Base-by-base conservation (phyloP, 768 basidiomycete genomes). In the Tulasnella calospora region DNA sequence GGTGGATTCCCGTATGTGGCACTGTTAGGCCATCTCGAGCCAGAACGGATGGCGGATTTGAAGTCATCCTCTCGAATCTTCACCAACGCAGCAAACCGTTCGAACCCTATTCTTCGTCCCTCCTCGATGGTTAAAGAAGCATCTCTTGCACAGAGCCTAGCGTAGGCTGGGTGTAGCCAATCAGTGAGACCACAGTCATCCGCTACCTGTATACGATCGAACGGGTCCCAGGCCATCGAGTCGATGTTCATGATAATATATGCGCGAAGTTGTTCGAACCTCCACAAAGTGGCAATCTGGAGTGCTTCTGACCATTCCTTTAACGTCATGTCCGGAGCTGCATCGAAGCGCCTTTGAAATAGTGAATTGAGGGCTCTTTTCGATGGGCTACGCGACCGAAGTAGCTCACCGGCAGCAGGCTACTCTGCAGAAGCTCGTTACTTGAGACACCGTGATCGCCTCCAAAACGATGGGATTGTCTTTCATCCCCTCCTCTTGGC, bases 241-340 rank as follows among this genome's bases (percentile, higher is more conserved):
- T 75, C 55, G 6, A 78, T n/a, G 17, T 19, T 19, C 27, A 15
- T 33, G 15, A 72, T 47, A n/a, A 44, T 38, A n/a, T 71, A 46
- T 21, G 71, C 19, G 23, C 77, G 77, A 19, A 71, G 10, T 40
- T 33, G 27, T 33, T 30, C 19, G 77, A 71, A 73, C 23, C 38
- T 38, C 77, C 77, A 78, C 19, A 40, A n/a, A n/a, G 77, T 72
- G 36, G 77, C 77, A 23, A 78, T 44, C 30, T 78, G 69, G 40
- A 78, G 33, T 23, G 55, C 71, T 7, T 33, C 41, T 27, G n/a
- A 41, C 77, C 67, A 78, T 33, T 78, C 27, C 10, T 40, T 41
- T 6, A 44, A 3, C 12, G 71, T 3, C 17, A 78, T 19, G 7
- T 41, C 27, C 4, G 71, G 71, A 19, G 9, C 0, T 0, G 71